Conservation (phyloP, 2,329 filamentous ascomycete genomes). For the Tolypocladium paradoxum region DNA sequence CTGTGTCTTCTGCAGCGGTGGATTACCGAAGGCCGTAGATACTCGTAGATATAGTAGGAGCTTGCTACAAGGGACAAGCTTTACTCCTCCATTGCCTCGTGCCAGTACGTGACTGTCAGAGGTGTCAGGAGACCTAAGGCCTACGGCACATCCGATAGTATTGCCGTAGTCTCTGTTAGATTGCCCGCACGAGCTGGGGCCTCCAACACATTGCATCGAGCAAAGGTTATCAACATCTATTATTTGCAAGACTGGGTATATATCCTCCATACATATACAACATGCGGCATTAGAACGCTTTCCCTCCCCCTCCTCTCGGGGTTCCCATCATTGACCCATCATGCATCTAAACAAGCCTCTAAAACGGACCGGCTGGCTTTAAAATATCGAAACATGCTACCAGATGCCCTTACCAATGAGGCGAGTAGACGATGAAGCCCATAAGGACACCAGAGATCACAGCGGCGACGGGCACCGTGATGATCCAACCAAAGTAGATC, state of each 20-base stretch:
- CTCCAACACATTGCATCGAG: background rate
- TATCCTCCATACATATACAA: background rate
- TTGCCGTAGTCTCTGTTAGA: too few species aligned
- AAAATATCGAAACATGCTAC: background rate
- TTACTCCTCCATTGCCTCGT: too few species aligned
- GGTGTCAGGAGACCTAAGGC: too few species aligned
- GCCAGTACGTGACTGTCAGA: too few species aligned
- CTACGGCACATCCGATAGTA: too few species aligned
- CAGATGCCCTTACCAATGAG: constrained; percentile 27
- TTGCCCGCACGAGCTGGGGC: too few species aligned
- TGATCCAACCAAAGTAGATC: constrained; percentile 50
- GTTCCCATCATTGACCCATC: background rate
- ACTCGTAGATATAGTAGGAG: too few species aligned
- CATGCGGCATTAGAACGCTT: background rate
- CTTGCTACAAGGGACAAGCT: too few species aligned
- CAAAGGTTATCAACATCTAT: background rate
- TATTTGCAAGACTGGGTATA: background rate
- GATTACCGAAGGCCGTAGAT: too few species aligned
- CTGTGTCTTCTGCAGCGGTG: background rate
- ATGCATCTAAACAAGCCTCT: background rate
- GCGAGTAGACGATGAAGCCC: constrained; percentile 52
- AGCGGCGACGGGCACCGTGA: constrained; percentile 47
- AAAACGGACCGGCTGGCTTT: background rate
- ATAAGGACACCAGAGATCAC: constrained; percentile 49
- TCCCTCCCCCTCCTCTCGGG: background rate